A percentile compares a stretch with the other conserved stretches of the same genome.
Conservation (phyloP, 768 basidiomycete genomes). For the Punctularia strigosozonata region DNA sequence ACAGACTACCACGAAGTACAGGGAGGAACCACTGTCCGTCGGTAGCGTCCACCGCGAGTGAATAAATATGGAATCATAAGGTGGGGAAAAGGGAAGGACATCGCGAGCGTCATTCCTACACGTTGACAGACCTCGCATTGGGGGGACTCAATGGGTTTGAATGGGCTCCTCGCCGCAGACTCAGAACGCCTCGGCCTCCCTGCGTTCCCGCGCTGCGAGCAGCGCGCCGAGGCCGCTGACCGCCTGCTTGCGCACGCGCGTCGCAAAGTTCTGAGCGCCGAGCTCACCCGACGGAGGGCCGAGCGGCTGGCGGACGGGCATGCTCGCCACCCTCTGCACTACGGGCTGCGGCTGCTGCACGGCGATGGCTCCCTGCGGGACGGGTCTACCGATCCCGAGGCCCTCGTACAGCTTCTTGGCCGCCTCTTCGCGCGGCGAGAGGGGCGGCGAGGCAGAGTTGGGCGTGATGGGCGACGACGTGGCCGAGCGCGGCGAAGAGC, state of each 20-base stretch:
- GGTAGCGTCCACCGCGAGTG: no score
- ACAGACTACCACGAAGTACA: no score
- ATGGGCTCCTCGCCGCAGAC: no score
- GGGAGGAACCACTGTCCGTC: no score
- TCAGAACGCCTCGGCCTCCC: slow-evolving; percentile 65
- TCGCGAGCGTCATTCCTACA: no score
- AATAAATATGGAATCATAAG: no score
- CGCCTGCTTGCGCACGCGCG: slow-evolving; percentile 73
- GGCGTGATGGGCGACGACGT: slow-evolving; percentile 74
- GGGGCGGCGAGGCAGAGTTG: slow-evolving; percentile 50
- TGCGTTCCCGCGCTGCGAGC: slow-evolving; percentile 71
- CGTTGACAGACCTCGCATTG: no score
- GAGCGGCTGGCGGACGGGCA: slow-evolving; percentile 74
- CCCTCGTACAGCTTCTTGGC: slow-evolving; percentile 83
- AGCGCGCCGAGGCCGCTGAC: slow-evolving; percentile 71
- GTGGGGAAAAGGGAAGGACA: no score
- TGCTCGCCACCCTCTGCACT: slow-evolving; percentile 46
- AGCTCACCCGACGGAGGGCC: slow-evolving; percentile 85
- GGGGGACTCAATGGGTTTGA: no score
- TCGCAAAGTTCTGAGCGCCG: slow-evolving; percentile 81
- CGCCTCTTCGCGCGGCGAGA: slow-evolving; percentile 81
- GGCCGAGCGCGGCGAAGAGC: slow-evolving; percentile 32
- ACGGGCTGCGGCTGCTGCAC: slow-evolving; percentile 23
- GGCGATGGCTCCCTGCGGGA: slow-evolving; percentile 25
- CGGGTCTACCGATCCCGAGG: slow-evolving; percentile 70